phyloP scores from a whole-genome alignment of 768 basidiomycete species.

The Panaeolus cyanescens region DNA sequence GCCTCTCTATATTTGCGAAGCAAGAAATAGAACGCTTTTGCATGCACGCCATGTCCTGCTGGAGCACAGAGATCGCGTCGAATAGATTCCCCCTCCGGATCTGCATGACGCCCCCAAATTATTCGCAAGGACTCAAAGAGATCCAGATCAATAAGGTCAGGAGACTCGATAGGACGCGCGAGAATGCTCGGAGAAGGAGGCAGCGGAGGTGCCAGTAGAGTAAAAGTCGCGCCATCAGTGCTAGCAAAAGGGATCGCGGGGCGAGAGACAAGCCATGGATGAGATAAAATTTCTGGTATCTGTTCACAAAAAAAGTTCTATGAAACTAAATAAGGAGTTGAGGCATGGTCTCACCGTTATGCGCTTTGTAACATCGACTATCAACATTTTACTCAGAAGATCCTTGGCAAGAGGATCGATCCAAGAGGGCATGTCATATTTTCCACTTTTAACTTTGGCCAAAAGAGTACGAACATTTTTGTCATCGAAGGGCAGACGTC shows the following conservation, averaged over 20 bases:
- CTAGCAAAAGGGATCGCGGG: constrained; percentile 47
- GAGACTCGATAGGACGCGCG: constrained; percentile 68
- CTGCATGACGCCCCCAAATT: constrained; percentile 81
- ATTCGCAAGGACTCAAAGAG: constrained; percentile 77
- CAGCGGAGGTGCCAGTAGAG: constrained; percentile 35
- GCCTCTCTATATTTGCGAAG: constrained; percentile 76
- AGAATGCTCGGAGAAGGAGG: constrained; percentile 70
- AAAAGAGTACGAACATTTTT: constrained; percentile 78
- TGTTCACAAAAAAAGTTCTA: constrained; percentile 27
- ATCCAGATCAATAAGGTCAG: constrained; percentile 73
- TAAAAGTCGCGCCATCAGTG: constrained; percentile 25
- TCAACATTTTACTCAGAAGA: constrained; percentile 83
- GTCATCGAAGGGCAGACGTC: constrained; percentile 93
- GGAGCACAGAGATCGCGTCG: constrained; percentile 69
- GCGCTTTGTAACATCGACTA: constrained; percentile 77
- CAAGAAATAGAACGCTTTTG: constrained; percentile 90
- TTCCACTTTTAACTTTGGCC: constrained; percentile 83
- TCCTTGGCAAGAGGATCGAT: constrained; percentile 86
- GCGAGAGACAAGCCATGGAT: constrained; percentile 76
- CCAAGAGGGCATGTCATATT: constrained; percentile 80
- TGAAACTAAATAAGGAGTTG: not conserved
- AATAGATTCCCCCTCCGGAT: constrained; percentile 53
- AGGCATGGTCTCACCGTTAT: constrained; percentile 65
- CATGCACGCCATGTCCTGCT: constrained; percentile 68
- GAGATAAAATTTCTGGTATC: constrained; percentile 85